Base-by-base conservation (phyloP, 108 stramenopile genomes). In the Cylindrotheca fusiformis region DNA sequence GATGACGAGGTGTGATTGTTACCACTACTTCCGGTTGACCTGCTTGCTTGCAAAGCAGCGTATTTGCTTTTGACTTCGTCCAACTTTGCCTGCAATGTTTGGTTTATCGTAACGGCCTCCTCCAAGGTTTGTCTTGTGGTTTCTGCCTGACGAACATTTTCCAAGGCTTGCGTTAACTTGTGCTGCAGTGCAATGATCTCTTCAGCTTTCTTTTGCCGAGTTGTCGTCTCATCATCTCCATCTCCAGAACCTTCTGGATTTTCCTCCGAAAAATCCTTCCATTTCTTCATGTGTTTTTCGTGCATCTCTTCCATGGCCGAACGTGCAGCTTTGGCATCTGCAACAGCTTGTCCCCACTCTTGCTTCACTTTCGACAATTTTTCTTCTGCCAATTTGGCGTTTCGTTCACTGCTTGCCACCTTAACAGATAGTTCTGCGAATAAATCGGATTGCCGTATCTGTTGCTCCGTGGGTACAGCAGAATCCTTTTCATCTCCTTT, bases 151-250 rank as follows among this genome's bases (percentile, higher is more conserved):
- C 87, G 78, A 6, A 90, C 94, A 52, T 89, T 82, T 47, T 92
- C 94, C 21, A 90, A 50, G 20, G 88, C 87, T 61, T 95, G 94
- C 8, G 70, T 81, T 60, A 95, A 54, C 53, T 92, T 95, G 63
- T 83, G 89, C 63, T 88, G 83, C 32, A 95, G 69, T 33, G 77
- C 85, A 31, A 74, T 75, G 64, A 84, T 81, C 55, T 72, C 75
- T 80, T 86, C 74, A 22, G 82, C 79, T 31, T 63, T 78, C 4
- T 47, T 36, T 28, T 36, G 26, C 20, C 21, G 47, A 31, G 30
- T 60, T 45, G 21, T 56, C 19, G 29, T 62, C 54, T 69, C 75
- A 3, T 29, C 67, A 5, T 44, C 27, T 54, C 45, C 60, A 1
- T 25, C 31, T 1, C 27, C 20, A 22, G 19, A 18, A 8, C 12